These are phyloP conservation scores for Coelastrella sp. DNA, from an alignment of 139 green algal genomes.

Conservation along the genomic window DNA sequence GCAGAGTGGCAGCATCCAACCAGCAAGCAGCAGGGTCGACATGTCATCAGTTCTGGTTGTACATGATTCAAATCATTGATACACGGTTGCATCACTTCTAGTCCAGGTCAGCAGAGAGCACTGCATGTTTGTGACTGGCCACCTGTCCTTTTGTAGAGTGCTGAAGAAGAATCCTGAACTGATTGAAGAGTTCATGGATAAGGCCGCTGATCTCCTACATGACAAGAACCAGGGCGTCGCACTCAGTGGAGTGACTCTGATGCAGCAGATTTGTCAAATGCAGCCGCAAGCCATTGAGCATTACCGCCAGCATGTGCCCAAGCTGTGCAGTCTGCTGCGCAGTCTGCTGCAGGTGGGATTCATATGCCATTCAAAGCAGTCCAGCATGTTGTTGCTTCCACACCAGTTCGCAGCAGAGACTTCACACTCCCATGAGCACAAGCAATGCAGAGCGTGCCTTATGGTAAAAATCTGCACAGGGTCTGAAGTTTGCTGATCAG, in stretches of 20 bases:
- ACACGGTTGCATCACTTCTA: no score
- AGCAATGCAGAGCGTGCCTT: no score
- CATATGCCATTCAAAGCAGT: not conserved
- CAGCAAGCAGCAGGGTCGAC: no score
- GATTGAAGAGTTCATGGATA: slow-evolving; percentile 87
- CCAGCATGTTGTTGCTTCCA: not conserved
- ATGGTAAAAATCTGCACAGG: no score
- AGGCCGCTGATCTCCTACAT: slow-evolving; percentile 79
- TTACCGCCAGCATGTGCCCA: slow-evolving; percentile 62
- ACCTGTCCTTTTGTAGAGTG: slow-evolving; percentile 68
- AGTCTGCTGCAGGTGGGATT: slow-evolving; percentile 69
- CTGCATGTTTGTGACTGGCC: no score
- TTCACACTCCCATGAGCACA: no score
- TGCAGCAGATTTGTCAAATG: slow-evolving; percentile 59
- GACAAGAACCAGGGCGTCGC: slow-evolving; percentile 94
- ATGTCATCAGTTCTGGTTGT: not conserved
- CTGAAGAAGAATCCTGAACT: slow-evolving; percentile 95
- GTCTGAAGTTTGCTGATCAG: no score
- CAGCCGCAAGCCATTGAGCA: slow-evolving; percentile 29
- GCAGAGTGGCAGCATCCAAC: no score
- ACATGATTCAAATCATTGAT: no score
- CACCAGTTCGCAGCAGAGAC: not conserved
- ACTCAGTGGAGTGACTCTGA: slow-evolving; percentile 85
- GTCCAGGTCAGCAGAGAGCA: no score
- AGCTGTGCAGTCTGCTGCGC: slow-evolving; percentile 78